Percentiles rank a stretch among this genome's conserved stretches.
These are phyloP conservation scores for Cladosporium velox DNA, from an alignment of 2,329 filamentous ascomycete species.

Conservation along the genomic window DNA sequence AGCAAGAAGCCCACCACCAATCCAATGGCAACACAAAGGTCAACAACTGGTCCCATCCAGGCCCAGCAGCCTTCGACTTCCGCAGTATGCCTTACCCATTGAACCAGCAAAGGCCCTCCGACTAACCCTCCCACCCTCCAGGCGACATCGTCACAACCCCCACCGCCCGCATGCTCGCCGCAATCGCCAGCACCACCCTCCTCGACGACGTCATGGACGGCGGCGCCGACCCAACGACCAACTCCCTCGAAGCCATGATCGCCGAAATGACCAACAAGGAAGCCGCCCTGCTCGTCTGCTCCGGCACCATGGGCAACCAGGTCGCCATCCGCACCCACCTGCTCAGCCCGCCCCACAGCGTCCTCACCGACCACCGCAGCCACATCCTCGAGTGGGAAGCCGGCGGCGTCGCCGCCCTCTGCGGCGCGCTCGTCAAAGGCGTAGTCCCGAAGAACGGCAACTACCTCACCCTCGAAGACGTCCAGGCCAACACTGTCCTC, in stretches of 20 bases:
- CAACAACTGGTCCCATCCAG: slow-evolving; percentile 45
- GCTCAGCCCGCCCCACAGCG: slow-evolving; percentile 73
- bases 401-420: slow-evolving; percentile 68
- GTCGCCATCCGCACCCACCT: slow-evolving; percentile 77
- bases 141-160: slow-evolving; percentile 72
- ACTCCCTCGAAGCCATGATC: slow-evolving; percentile 71
- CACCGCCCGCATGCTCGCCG: slow-evolving; percentile 76
- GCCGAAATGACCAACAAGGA: slow-evolving; percentile 74
- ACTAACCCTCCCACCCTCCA: slow-evolving; percentile 17
- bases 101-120: neutral
- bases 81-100: slow-evolving; percentile 42
- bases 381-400: slow-evolving; percentile 75
- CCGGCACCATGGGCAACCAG: slow-evolving; percentile 94
- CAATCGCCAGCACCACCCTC: slow-evolving; percentile 72
- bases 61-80: slow-evolving; percentile 59
- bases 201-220: slow-evolving; percentile 83
- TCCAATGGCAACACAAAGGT: slow-evolving; percentile 31
- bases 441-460: slow-evolving; percentile 69
- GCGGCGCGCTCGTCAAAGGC: slow-evolving; percentile 68
- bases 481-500: slow-evolving; percentile 65
- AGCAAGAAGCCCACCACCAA: slow-evolving; percentile 31
- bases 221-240: slow-evolving; percentile 74
- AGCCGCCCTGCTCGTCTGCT: slow-evolving; percentile 76
- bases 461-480: slow-evolving; percentile 75
- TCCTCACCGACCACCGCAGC: slow-evolving; percentile 75